Base-by-base conservation (phyloP, 192 early-diverging fungal genomes). In the Coemansia sp. region DNA sequence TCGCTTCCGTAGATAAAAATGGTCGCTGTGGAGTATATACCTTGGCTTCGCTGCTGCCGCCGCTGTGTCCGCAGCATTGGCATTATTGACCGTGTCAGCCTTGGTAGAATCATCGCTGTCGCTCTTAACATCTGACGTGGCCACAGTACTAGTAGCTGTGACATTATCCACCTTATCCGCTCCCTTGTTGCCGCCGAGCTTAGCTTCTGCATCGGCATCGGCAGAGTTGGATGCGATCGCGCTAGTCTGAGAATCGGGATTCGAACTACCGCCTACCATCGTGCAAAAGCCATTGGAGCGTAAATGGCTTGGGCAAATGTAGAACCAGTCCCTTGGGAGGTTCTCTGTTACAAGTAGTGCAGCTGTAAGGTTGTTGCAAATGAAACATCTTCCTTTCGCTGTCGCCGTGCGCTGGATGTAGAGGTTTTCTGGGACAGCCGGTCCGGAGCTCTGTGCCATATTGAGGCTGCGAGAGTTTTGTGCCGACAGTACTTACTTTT, bases 251-350 rank as follows among this genome's bases (percentile, higher is more conserved):
- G 38, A 9, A 48, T 19, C 18, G 14, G 22, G 18, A 22, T 28
- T 31, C n/a, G 18, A 21, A 23, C 21, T 14, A 49, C 7, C 27
- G 7, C 9, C 23, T 23, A 19, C n/a, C 21, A 24, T 58, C 8
- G 63, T 61, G 60, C 73, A 75, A 44, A 75, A 75, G 28, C 21
- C 34, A 2, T 25, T 23, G 2, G 21, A 16, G 9, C 44, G 23
- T 2, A 64, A 51, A 26, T 75, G 73, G 18, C 49, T 18, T 2
- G 22, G 5, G n/a, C 73, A 75, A 8, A 75, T 63, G 22, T 62
- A 75, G 67, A 75, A 75, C 73, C 73, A 75, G 63, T 75, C 73
- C 26, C 51, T 12, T 14, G 62, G 52, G 32, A 22, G 38, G 9
- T 62, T 51, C 49, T 65, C 73, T 0, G 73, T 61, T 47, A 75